Base-by-base conservation (phyloP, 2,329 filamentous ascomycete genomes). In the Fusarium sp. region DNA sequence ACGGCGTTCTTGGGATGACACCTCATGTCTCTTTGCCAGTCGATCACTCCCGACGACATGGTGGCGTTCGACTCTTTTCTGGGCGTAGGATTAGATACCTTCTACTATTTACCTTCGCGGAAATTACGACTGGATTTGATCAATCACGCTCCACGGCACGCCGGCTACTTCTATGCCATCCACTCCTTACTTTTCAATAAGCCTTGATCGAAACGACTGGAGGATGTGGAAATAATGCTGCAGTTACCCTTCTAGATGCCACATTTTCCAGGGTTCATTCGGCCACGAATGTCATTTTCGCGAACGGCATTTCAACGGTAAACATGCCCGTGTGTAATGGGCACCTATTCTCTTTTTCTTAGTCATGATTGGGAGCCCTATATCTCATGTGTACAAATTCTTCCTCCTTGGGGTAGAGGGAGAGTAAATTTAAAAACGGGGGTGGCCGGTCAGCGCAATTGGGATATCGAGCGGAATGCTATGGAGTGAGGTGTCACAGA, bases 1-100 rank as follows among this genome's bases (percentile, higher is more conserved):
- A 76, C 70, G 80, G 80, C 80, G 80, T 82, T 81, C 71, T 74
- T 65, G 74, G 78, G 73, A 78, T 75, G 75, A 77, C 65, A 78
- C 74, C 74, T 79, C 73, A 75, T 77, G 77, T 74, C 73, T 74
- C 74, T 75, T 75, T 74, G 73, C 75, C 73, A 70, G 71, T 75
- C 75, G 71, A 67, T 58, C 64, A 59, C 59, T 48, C 64, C 68
- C 70, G 71, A 76, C 72, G 76, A 76, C 70, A 70, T 74, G 72
- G 74, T 73, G 78, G 78, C 78, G 77, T 80, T 76, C 66, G 70
- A 74, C 64, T 74, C 67, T 76, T 73, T 71, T 71, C 65, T 75
- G 56, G 77, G 76, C 77, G 78, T 77, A 79, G 75, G 77, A 76
- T 73, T 76, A 76, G 72, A 73, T 56, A 65, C 62, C 65, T 62